Evolutionary conservation across 106 monocot species (phyloP), one percentile per base, ranked within the genome.

Genomic region (Xerophyta viscosa): DNA sequence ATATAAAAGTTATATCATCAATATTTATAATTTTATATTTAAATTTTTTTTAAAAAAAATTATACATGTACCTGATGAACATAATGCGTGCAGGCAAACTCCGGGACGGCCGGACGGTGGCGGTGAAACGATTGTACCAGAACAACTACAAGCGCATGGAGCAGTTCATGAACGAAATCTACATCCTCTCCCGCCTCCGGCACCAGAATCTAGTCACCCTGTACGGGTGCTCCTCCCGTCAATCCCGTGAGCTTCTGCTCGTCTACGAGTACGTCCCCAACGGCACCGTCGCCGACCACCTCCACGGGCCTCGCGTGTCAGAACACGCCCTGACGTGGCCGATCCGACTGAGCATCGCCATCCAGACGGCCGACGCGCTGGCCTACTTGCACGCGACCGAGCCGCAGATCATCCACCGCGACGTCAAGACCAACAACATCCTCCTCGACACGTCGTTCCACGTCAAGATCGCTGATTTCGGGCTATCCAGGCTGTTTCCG

Each of bases 351-450:
- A 54, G 33, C 27, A 70, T 82, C 31, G 64, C 72, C 28, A 65
- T 82, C 21, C 64, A 82, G 26, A 76, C 68, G 0, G 76, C 76
- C 8, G 71, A 64, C 0, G 76, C 81, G 11, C 62, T 81, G 6
- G 30, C 61, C 23, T 76, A 75, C 44, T 67, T 81, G 11, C 81
- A 81, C 29, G 39, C 71, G n/a, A 37, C 50, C 19, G 67, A 71
- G 30, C 79, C 79, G 3, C 79, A 54, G 24, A 76, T 88, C 63
- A 83, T 88, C 33, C 88, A 88, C 52, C 78, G 88, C 2, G 88
- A 88, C 31, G 64, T 88, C 30, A 88, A 88, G 54, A 82, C 79
- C 29, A 76, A 56, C 43, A 88, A 88, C 71, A 88, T 88, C 42
- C 52, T 88, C 19, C 64, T 82, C 20, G 82, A 81, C 58, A 24